Conservation (phyloP, 495 filamentous ascomycete species). For the Trichoderma asperelloides region DNA sequence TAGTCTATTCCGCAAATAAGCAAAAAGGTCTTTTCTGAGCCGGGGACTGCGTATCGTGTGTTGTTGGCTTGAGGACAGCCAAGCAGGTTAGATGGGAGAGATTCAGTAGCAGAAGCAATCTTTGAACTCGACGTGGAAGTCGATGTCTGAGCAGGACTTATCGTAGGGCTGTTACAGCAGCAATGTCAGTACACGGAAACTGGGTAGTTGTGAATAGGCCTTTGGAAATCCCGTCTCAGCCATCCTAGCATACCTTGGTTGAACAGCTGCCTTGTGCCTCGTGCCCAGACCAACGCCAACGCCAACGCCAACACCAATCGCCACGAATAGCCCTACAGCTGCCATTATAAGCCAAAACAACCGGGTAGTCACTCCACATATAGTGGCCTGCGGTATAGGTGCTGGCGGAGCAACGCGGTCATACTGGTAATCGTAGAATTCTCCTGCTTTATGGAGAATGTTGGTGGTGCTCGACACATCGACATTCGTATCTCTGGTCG, state of each 20-base stretch:
- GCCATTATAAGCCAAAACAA: constrained; percentile 22
- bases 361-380: constrained; percentile 20
- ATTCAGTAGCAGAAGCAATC: constrained; percentile 12
- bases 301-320: constrained; percentile 30
- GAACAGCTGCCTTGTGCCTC: constrained; percentile 7
- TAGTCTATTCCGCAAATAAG: constrained; percentile 39
- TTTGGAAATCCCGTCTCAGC: neutral
- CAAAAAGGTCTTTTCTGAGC: constrained; percentile 32
- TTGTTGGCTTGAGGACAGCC: constrained; percentile 36
- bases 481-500: constrained; percentile 13
- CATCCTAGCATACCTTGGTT: constrained; percentile 19
- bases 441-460: neutral
- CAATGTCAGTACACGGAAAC: neutral
- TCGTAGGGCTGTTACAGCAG: constrained; percentile 1
- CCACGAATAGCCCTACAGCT: constrained; percentile 21
- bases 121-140: constrained; percentile 11
- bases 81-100: constrained; percentile 15
- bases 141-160: neutral
- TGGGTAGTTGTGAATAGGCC: neutral
- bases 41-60: constrained; percentile 33
- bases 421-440: constrained; percentile 11
- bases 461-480: constrained; percentile 12
- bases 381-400: constrained; percentile 11
- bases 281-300: constrained; percentile 23
- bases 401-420: constrained; percentile 5